phyloP scores from a whole-genome alignment of 2,329 filamentous ascomycete genomes.

The Didymella segeticola region DNA sequence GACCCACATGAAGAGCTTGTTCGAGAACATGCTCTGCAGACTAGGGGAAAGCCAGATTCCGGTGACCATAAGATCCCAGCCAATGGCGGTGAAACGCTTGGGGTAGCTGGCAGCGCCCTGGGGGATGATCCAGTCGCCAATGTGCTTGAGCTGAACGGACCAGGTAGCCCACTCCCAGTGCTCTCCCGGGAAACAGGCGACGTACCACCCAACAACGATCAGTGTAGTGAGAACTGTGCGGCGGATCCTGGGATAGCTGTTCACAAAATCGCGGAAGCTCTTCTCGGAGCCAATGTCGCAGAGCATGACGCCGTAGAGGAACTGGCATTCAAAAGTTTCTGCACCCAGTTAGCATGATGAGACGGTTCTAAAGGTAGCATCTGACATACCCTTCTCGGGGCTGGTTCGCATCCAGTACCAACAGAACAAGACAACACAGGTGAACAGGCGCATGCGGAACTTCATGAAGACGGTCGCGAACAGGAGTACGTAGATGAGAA shows the following conservation, averaged over 20 bases:
- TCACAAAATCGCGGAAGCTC: slow-evolving; percentile 55
- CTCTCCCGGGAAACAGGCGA: slow-evolving; percentile 60
- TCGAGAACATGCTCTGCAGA: slow-evolving; percentile 58
- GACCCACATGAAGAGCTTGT: slow-evolving; percentile 60
- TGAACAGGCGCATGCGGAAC: slow-evolving; percentile 55
- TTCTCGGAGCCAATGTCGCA: slow-evolving; percentile 59
- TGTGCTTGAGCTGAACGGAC: slow-evolving; percentile 54
- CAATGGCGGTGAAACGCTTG: slow-evolving; percentile 55
- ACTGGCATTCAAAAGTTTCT: slow-evolving; percentile 63
- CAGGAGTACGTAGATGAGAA: slow-evolving; percentile 59
- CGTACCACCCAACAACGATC: slow-evolving; percentile 54
- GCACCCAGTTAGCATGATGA: slow-evolving; percentile 15
- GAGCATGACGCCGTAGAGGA: slow-evolving; percentile 60
- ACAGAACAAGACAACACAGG: slow-evolving; percentile 54
- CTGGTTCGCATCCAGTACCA: slow-evolving; percentile 59
- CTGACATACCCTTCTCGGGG: slow-evolving; percentile 54
- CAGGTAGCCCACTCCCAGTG: slow-evolving; percentile 58
- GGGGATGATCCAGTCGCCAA: slow-evolving; percentile 56
- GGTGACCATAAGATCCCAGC: slow-evolving; percentile 58
- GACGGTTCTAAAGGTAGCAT: no score
- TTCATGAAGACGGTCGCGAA: slow-evolving; percentile 58
- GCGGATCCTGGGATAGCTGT: slow-evolving; percentile 46
- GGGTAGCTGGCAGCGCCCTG: slow-evolving; percentile 53
- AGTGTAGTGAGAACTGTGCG: slow-evolving; percentile 49
- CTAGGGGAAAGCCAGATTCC: slow-evolving; percentile 59